Evolutionary conservation across 1,284 basidiomycete genomes (phyloP), one percentile per base, ranked within the genome.

Genomic region (Thecaphora thlaspeos): DNA sequence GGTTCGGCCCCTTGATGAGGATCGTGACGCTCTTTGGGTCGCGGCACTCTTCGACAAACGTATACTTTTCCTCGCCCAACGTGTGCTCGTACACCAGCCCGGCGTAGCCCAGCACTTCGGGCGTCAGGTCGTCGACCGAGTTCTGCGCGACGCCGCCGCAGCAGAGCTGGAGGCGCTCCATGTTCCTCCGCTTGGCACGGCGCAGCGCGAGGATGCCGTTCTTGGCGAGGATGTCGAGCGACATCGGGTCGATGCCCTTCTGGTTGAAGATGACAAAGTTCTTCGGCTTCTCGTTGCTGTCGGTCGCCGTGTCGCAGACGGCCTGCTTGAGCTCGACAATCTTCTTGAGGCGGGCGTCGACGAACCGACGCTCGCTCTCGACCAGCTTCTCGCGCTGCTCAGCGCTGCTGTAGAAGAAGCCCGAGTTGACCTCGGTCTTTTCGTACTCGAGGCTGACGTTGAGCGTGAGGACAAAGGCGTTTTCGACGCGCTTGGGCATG

Each of bases 401-500:
- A 14, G 95, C 89, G 2, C 91, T 93, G 4, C 92, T 96, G 81
- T 99, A 99, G 84, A 97, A 99, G 85, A 99, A 99, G 19, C 92
- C 87, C 43, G 95, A 97, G 83, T 99, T 99, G 79, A 99, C 91
- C 83, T 99, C 95, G 90, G 95, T 99, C 83, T 98, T 98, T 80
- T 99, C 95, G 79, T 98, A 99, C 80, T 99, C 95, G 68, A 99
- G 82, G 76, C 90, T 94, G 73, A 98, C 95, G 80, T 99, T 99
- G 73, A 99, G 82, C 22, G 90, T 98, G 64, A 99, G 82, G 63
- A 99, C 89, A 80, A 84, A 96, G 41, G 92, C 91, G 80, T 99
- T 98, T 80, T 96, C 92, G 56, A 98, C 86, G 65, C 92, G 87
- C 82, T 94, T 97, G 43, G 95, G 93, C 95, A 98, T 98, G 80